Conservation (phyloP, 495 filamentous ascomycete species). For the Aspergillus saccharolyticus region DNA sequence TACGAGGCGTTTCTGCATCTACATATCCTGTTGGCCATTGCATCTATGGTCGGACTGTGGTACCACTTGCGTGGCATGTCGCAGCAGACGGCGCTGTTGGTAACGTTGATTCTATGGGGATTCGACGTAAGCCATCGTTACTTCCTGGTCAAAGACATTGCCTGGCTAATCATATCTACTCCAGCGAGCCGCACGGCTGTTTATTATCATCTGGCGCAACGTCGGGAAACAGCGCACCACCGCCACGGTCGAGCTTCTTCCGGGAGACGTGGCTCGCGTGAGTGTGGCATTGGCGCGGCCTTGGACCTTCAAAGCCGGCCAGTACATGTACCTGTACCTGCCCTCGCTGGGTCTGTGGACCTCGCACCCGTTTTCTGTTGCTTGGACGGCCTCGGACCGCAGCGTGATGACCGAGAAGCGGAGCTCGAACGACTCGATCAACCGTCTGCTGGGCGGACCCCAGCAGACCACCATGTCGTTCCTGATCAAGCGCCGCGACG, state of each 20-base stretch:
- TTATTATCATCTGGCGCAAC: slow-evolving; percentile 58
- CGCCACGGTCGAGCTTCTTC: slow-evolving; percentile 49
- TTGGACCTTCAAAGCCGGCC: slow-evolving; percentile 47
- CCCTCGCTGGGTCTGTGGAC: slow-evolving; percentile 47
- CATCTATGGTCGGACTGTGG: slow-evolving; percentile 49
- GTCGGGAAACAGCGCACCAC: slow-evolving; percentile 35
- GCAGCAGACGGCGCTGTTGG: slow-evolving; percentile 35
- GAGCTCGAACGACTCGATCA: slow-evolving; percentile 31
- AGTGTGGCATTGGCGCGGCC: slow-evolving; percentile 45
- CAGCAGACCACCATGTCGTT: slow-evolving; percentile 44
- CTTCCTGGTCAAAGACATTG: neutral
- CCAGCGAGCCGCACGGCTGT: slow-evolving; percentile 52
- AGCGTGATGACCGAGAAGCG: slow-evolving; percentile 23
- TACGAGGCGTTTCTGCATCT: slow-evolving; percentile 55
- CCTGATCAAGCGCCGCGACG: slow-evolving; percentile 49
- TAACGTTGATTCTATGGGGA: slow-evolving; percentile 37
- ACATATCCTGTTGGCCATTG: slow-evolving; percentile 46
- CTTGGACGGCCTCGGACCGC: slow-evolving; percentile 38
- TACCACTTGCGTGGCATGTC: slow-evolving; percentile 47
- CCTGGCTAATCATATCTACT: slow-evolving; percentile 26
- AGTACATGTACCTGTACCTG: slow-evolving; percentile 54
- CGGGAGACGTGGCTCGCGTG: slow-evolving; percentile 45
- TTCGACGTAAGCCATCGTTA: slow-evolving; percentile 26
- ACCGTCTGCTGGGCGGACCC: slow-evolving; percentile 26
- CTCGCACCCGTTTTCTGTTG: slow-evolving; percentile 55